phyloP scores from a whole-genome alignment of 1,284 basidiomycete genomes.

The Takashimella tepidaria region DNA sequence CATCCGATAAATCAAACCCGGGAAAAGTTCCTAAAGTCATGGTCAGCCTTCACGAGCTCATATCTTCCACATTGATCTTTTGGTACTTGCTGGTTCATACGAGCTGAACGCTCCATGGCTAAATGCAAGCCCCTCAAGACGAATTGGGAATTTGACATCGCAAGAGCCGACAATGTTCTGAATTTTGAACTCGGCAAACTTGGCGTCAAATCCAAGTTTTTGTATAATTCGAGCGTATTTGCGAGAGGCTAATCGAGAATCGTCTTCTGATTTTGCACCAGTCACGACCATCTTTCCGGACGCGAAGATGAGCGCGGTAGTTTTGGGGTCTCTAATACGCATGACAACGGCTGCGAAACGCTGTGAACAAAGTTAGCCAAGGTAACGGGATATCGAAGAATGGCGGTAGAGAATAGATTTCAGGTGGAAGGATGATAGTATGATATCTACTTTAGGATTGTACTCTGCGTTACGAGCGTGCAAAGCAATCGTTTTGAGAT shows the following conservation, averaged over 20 bases:
- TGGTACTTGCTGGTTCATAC: slow-evolving; percentile 91
- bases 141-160: slow-evolving; percentile 99
- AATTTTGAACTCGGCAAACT: slow-evolving; percentile 99
- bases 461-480: slow-evolving; percentile 99
- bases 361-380: slow-evolving; percentile 56
- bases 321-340: slow-evolving; percentile 99
- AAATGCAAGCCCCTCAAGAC: slow-evolving; percentile 95
- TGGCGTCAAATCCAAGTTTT: slow-evolving; percentile 98
- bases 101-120: slow-evolving; percentile 97
- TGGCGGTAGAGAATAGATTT: neutral
- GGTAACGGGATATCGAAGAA: neutral
- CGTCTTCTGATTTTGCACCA: slow-evolving; percentile 98
- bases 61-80: slow-evolving; percentile 5
- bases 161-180: slow-evolving; percentile 99
- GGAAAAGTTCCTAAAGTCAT: slow-evolving; percentile 68
- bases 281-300: slow-evolving; percentile 99
- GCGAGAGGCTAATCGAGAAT: slow-evolving; percentile 90
- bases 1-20: slow-evolving; percentile 99
- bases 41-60: neutral
- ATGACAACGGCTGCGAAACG: slow-evolving; percentile 99
- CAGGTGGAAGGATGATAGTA: neutral
- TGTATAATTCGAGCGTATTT: slow-evolving; percentile 99
- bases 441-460: slow-evolving; percentile 90
- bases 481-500: slow-evolving; percentile 96
- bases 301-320: slow-evolving; percentile 97